Conservation (phyloP, 1,284 basidiomycete species). For the Microbotryomycetes sp. region DNA sequence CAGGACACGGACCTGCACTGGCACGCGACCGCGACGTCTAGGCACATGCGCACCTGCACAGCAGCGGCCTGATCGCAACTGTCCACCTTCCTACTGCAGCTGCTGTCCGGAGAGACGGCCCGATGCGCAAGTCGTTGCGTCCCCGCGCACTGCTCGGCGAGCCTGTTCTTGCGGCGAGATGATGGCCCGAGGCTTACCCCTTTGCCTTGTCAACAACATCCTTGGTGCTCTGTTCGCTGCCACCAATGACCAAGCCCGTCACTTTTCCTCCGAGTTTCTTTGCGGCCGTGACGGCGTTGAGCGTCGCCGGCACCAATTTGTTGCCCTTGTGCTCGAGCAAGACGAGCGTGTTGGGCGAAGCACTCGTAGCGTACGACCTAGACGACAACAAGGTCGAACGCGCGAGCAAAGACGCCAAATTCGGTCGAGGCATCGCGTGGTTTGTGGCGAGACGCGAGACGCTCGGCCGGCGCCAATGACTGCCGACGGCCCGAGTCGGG, state of each 20-base stretch:
- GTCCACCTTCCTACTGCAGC: too few species aligned
- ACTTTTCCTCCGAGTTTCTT: conserved; percentile 72
- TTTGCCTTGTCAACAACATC: conserved; percentile 65
- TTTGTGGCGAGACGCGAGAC: background rate
- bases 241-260: conserved; percentile 77
- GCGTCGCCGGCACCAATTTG: conserved; percentile 70
- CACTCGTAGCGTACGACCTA: conserved; percentile 14
- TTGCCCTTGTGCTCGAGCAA: conserved; percentile 82
- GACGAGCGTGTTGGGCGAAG: conserved; percentile 54
- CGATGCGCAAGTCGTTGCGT: too few species aligned
- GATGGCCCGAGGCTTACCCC: conserved; percentile 51
- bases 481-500: background rate
- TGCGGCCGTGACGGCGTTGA: conserved; percentile 85
- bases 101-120: too few species aligned
- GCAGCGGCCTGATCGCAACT: too few species aligned
- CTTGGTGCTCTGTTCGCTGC: conserved; percentile 57
- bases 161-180: too few species aligned
- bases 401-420: background rate
- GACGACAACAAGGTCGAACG: background rate
- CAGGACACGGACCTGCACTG: too few species aligned
- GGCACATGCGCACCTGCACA: too few species aligned
- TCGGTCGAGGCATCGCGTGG: background rate
- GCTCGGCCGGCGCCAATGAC: too few species aligned
- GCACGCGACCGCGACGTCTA: too few species aligned
- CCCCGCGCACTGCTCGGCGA: too few species aligned